phyloP scores from a whole-genome alignment of 306 rosid genomes.

The Fragaria ananassa region DNA sequence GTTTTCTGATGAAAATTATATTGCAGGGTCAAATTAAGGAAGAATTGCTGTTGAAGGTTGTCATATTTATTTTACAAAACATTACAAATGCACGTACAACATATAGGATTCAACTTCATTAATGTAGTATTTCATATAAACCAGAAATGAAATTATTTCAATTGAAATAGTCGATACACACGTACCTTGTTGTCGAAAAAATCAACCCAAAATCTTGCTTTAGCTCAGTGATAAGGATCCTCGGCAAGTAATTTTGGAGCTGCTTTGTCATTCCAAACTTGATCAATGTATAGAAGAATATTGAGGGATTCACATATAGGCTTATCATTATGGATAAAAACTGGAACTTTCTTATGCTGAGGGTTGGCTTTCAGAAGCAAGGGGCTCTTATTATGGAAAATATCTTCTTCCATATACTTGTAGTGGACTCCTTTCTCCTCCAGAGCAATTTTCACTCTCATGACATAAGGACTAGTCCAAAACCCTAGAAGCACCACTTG shows the following conservation, averaged over 20 bases:
- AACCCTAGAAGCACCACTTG: constrained; percentile 13
- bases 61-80: no score
- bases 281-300: constrained; percentile 16
- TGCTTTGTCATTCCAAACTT: constrained; percentile 9
- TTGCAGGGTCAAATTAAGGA: no score
- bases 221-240: not conserved
- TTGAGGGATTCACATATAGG: constrained; percentile 11
- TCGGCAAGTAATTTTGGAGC: not conserved
- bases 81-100: not conserved
- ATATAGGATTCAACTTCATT: not conserved
- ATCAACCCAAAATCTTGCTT: constrained; percentile 10
- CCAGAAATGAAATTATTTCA: not conserved
- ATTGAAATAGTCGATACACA: not conserved
- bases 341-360: constrained; percentile 4
- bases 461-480: constrained; percentile 8
- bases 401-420: constrained; percentile 5
- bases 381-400: not conserved
- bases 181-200: constrained; percentile 1
- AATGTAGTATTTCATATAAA: not conserved
- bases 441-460: constrained; percentile 18
- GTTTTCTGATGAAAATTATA: no score
- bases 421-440: constrained; percentile 11
- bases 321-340: constrained; percentile 2
- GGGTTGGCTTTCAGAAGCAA: constrained; percentile 5
- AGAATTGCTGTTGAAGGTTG: no score